A percentile compares a stretch with the other conserved stretches of the same genome.
These are phyloP conservation scores for Lignosus rhinocerotis DNA, from an alignment of 1,284 basidiomycete genomes.

Conservation along the genomic window DNA sequence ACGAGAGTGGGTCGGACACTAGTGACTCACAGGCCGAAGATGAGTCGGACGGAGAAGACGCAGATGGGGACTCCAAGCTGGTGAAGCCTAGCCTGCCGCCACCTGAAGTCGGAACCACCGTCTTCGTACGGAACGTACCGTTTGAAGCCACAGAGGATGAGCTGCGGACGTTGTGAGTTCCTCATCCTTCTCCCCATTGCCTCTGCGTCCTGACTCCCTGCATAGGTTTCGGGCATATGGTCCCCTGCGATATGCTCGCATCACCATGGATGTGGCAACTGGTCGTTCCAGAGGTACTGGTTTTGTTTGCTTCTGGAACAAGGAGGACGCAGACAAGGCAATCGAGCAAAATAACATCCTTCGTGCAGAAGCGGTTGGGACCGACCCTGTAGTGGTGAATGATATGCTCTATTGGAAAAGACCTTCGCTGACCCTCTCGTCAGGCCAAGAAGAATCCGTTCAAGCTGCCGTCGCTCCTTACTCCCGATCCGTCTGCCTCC, in stretches of 20 bases:
- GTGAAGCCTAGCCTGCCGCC: constrained; percentile 75
- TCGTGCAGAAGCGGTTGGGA: constrained; percentile 60
- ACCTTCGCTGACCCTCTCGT: not conserved
- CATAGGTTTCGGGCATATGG: constrained; percentile 88
- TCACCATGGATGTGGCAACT: constrained; percentile 84
- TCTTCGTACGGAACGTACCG: constrained; percentile 95
- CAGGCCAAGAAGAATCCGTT: constrained; percentile 81
- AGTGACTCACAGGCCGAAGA: constrained; percentile 33
- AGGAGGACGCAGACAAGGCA: constrained; percentile 85
- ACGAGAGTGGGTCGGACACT: constrained; percentile 36
- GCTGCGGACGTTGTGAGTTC: constrained; percentile 71
- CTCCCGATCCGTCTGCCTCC: constrained; percentile 91
- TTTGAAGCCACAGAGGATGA: constrained; percentile 93
- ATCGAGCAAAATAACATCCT: constrained; percentile 82
- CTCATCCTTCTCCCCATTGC: not conserved
- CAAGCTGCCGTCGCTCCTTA: constrained; percentile 82
- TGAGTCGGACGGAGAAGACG: constrained; percentile 34
- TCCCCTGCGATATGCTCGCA: constrained; percentile 89
- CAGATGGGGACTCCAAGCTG: constrained; percentile 47
- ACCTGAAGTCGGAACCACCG: constrained; percentile 84
- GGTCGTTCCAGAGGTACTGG: constrained; percentile 92
- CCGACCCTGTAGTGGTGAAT: constrained; percentile 35
- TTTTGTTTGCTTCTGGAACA: constrained; percentile 98
- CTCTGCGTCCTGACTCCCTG: constrained; percentile 1
- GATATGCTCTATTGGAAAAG: not conserved